phyloP scores from a whole-genome alignment of 108 stramenopile genomes.

The Aurantiochytrium sp. region DNA sequence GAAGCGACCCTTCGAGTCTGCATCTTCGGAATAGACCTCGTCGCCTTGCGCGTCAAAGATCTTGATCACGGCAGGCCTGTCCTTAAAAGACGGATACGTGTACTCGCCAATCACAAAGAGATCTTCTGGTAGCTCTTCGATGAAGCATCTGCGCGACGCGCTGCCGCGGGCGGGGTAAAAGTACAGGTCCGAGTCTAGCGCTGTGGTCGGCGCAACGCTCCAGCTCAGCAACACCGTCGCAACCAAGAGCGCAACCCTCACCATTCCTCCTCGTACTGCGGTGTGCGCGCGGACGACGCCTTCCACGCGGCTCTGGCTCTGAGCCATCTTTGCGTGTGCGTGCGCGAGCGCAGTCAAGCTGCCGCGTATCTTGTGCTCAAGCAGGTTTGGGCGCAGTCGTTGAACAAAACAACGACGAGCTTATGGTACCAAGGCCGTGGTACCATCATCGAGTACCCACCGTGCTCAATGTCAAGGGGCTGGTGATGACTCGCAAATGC shows the following conservation, averaged over 20 bases:
- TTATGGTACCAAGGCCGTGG: no score
- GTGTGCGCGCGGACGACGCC: no score
- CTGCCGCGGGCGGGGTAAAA: background rate
- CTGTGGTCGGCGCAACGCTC: background rate
- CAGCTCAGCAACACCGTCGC: background rate
- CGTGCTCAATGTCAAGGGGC: no score
- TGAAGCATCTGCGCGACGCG: background rate
- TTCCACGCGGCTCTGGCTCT: no score
- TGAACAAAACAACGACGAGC: no score
- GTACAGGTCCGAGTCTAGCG: background rate
- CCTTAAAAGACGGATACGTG: background rate
- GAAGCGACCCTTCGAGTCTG: background rate
- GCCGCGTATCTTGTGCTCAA: no score
- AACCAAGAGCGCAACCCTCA: background rate
- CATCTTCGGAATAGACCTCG: background rate
- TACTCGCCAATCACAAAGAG: conserved; percentile 14
- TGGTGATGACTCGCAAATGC: no score
- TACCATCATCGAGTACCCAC: no score
- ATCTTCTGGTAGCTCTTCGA: conserved; percentile 21
- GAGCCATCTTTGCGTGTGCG: no score
- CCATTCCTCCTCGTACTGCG: background rate
- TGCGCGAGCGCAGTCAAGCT: no score
- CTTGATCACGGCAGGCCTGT: background rate
- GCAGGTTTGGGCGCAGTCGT: no score
- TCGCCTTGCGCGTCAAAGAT: background rate